Evolutionary conservation across 1,139 yeast genomes (phyloP).

Genomic region (Candida glucosophila): DNA sequence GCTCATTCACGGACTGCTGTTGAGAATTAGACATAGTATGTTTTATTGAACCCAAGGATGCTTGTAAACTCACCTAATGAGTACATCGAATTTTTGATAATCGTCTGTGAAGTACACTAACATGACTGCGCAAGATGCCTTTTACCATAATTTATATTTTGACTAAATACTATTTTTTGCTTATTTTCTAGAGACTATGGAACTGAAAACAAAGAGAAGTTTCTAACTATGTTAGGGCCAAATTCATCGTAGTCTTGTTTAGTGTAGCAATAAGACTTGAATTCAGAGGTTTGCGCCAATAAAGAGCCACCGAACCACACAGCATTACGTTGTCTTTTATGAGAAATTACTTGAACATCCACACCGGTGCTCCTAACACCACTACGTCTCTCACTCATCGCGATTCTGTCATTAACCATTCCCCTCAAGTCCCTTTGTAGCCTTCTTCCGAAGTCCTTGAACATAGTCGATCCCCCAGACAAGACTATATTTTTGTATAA

Average conservation of each 20-base stretch:
- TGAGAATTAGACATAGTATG: constrained; percentile 21
- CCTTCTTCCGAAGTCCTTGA: constrained; percentile 95
- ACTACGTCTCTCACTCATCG: constrained; percentile 67
- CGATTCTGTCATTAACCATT: constrained; percentile 83
- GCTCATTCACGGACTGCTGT: constrained; percentile 38
- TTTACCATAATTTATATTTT: too few species aligned
- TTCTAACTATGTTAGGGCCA: constrained; percentile 96
- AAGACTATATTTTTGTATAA: constrained; percentile 90
- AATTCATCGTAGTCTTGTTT: constrained; percentile 96
- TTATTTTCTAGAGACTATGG: too few species aligned
- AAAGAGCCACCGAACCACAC: constrained; percentile 99
- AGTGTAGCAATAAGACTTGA: constrained; percentile 92
- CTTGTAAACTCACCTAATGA: neutral
- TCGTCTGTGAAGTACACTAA: too few species aligned
- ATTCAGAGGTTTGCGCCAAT: constrained; percentile 94
- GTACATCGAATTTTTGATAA: neutral
- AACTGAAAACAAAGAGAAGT: constrained; percentile 86
- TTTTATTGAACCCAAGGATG: neutral
- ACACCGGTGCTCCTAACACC: constrained; percentile 90
- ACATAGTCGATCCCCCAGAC: constrained; percentile 98
- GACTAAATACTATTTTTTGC: too few species aligned
- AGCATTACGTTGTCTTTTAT: constrained; percentile 95
- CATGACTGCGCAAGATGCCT: too few species aligned
- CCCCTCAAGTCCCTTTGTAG: constrained; percentile 88
- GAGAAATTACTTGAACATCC: constrained; percentile 93